phyloP scores from a whole-genome alignment of 352 stramenopile genomes.

The Pythium diclinum region DNA sequence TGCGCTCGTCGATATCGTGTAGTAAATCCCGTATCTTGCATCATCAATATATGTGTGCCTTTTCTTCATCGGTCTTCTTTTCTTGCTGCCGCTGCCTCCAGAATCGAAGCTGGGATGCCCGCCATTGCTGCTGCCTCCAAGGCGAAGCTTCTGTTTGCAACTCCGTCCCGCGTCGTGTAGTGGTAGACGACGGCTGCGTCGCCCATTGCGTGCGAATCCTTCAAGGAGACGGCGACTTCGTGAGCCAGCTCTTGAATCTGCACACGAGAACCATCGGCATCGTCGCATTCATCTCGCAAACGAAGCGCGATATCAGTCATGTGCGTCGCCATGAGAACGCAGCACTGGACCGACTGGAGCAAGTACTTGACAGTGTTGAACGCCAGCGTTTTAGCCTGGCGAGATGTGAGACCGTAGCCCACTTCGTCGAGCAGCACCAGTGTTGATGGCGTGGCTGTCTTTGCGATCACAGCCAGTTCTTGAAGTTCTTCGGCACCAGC shows the following conservation, averaged over 20 bases:
- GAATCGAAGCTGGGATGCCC: slow-evolving; percentile 4
- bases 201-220: background rate
- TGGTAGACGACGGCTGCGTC: slow-evolving; percentile 12
- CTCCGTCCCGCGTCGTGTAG: slow-evolving; percentile 10
- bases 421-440: slow-evolving; percentile 49
- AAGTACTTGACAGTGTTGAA: slow-evolving; percentile 30
- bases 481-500: slow-evolving; percentile 26
- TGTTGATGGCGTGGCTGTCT: slow-evolving; percentile 28
- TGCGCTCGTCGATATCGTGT: slow-evolving; percentile 45
- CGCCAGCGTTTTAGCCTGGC: slow-evolving; percentile 30
- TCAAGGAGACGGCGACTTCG: background rate
- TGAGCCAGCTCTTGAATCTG: slow-evolving; percentile 7
- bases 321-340: slow-evolving; percentile 42
- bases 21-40: background rate
- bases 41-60: background rate
- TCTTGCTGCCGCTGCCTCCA: background rate
- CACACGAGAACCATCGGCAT: background rate
- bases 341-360: slow-evolving; percentile 27
- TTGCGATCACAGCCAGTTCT: slow-evolving; percentile 30
- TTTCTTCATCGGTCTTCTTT: background rate
- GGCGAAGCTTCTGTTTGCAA: slow-evolving; percentile 10
- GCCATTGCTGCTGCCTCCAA: slow-evolving; percentile 9
- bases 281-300: background rate
- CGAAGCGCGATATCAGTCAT: slow-evolving; percentile 23
- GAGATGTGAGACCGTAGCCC: slow-evolving; percentile 35